Conservation (phyloP, 768 basidiomycete genomes). For the Suillus occidentalis region DNA sequence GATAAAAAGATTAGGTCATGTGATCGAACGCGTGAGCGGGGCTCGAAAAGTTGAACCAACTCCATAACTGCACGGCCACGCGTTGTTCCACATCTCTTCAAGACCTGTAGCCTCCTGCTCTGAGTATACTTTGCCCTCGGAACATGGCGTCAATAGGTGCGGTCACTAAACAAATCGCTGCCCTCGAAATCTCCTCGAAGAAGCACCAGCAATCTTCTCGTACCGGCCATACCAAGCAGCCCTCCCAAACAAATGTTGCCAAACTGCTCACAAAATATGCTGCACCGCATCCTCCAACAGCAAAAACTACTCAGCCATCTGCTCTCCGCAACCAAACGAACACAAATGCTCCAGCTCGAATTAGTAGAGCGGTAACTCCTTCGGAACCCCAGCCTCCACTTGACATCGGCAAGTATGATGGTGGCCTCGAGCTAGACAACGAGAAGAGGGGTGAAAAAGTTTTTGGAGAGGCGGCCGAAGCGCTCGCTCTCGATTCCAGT, state of each 20-base stretch:
- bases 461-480: conserved; percentile 74
- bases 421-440: conserved; percentile 91
- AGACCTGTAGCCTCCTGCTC: neutral
- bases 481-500: conserved; percentile 85
- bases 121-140: neutral
- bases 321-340: conserved; percentile 43
- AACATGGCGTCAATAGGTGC: conserved; percentile 48
- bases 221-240: conserved; percentile 47
- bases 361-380: conserved; percentile 28
- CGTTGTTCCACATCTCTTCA: conserved; percentile 1
- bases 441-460: conserved; percentile 75
- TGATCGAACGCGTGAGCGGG: conserved; percentile 28
- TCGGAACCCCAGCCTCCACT: conserved; percentile 31
- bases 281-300: conserved; percentile 54
- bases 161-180: conserved; percentile 67
- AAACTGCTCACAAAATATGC: conserved; percentile 77
- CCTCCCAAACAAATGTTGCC: conserved; percentile 59
- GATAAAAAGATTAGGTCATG: neutral
- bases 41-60: conserved; percentile 15
- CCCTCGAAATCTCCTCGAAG: conserved; percentile 61
- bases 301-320: conserved; percentile 36
- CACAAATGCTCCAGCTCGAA: conserved; percentile 15
- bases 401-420: conserved; percentile 92
- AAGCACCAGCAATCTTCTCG: conserved; percentile 40
- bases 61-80: neutral